phyloP scores from a whole-genome alignment of 2,329 filamentous ascomycete genomes.

The Aureobasidium sp. region DNA sequence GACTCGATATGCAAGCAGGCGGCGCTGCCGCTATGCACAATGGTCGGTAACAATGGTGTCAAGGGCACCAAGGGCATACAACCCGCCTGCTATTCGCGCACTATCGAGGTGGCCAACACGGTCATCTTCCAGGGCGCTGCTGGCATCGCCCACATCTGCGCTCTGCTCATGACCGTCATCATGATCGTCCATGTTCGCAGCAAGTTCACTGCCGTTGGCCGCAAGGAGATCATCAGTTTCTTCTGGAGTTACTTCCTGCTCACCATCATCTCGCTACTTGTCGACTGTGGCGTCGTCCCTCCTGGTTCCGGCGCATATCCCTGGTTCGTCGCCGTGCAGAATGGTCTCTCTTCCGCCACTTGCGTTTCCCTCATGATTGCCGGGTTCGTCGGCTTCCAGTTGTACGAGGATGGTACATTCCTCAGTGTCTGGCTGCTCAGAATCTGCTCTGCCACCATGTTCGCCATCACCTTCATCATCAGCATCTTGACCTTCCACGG shows the following conservation, averaged over 20 bases:
- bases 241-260: slow-evolving; percentile 98
- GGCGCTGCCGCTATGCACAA: slow-evolving; percentile 86
- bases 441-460: slow-evolving; percentile 80
- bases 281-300: slow-evolving; percentile 94
- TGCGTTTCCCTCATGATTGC: slow-evolving; percentile 95
- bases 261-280: slow-evolving; percentile 86
- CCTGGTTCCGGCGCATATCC: slow-evolving; percentile 83
- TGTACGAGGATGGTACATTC: slow-evolving; percentile 97
- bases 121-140: slow-evolving; percentile 97
- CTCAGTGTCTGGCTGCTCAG: slow-evolving; percentile 95
- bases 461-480: slow-evolving; percentile 87
- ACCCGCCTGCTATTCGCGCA: slow-evolving; percentile 91
- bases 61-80: slow-evolving; percentile 74
- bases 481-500: slow-evolving; percentile 93
- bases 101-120: slow-evolving; percentile 97
- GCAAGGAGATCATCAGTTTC: slow-evolving; percentile 84
- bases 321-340: slow-evolving; percentile 92
- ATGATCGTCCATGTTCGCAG: slow-evolving; percentile 98
- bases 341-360: slow-evolving; percentile 84
- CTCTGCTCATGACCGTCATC: slow-evolving; percentile 91
- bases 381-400: slow-evolving; percentile 97
- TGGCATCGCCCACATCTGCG: slow-evolving; percentile 91
- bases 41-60: slow-evolving; percentile 80
- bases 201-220: slow-evolving; percentile 96
- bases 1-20: slow-evolving; percentile 85